Conservation (phyloP, 1,139 yeast genomes). For the Williopsis jadinii region DNA sequence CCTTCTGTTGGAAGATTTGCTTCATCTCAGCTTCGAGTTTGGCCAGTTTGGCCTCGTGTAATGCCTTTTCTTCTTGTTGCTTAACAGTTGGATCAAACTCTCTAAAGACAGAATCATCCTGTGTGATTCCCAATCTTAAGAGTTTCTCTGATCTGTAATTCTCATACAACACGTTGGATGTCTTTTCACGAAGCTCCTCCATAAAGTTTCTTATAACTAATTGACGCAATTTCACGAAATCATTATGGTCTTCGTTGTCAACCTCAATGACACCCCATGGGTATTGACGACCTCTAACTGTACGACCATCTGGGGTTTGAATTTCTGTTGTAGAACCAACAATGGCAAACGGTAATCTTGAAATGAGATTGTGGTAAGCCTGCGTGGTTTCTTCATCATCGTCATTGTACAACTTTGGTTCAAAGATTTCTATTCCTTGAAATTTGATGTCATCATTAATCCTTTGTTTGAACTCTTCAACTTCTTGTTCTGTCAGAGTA, state of each 20-base stretch:
- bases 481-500: slow-evolving; percentile 85
- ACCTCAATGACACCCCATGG: slow-evolving; percentile 99
- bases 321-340: slow-evolving; percentile 84
- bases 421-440: slow-evolving; percentile 73
- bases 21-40: slow-evolving; percentile 98
- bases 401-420: slow-evolving; percentile 70
- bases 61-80: slow-evolving; percentile 88
- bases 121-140: slow-evolving; percentile 77
- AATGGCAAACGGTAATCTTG: slow-evolving; percentile 85
- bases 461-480: slow-evolving; percentile 62
- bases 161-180: slow-evolving; percentile 74
- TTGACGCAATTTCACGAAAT: slow-evolving; percentile 86
- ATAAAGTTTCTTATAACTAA: slow-evolving; percentile 82
- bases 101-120: slow-evolving; percentile 85
- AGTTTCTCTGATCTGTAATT: slow-evolving; percentile 84
- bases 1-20: slow-evolving; percentile 94
- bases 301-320: slow-evolving; percentile 65
- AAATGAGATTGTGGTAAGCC: slow-evolving; percentile 60
- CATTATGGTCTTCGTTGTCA: slow-evolving; percentile 91
- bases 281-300: slow-evolving; percentile 86
- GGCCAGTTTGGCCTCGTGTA: slow-evolving; percentile 90
- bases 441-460: slow-evolving; percentile 69
- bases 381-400: slow-evolving; percentile 81
- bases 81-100: slow-evolving; percentile 91
- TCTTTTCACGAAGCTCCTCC: slow-evolving; percentile 90